Base-by-base conservation (phyloP, 768 basidiomycete genomes). In the Russula sp. region DNA sequence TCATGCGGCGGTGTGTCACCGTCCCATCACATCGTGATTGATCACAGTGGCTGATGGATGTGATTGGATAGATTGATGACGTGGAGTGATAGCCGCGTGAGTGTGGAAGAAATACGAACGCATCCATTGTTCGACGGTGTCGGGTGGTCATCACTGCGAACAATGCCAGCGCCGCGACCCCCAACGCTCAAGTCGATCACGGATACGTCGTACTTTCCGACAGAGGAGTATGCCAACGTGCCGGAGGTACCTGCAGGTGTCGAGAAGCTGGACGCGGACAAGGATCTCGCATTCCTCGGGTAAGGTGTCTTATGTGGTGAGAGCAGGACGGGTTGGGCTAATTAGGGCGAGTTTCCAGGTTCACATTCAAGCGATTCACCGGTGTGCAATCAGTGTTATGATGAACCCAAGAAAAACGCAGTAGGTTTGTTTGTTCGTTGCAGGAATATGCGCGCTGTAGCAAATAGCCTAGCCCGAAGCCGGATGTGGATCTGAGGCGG, bases 141-240 rank as follows among this genome's bases (percentile, higher is more conserved):
- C 48, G 94, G 94, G 71, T 99, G 96, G 97, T 77, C 81, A 16
- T 79, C 80, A 18, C 89, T 98, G 70, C 86, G 94, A 35, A 80
- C 82, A 42, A 94, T 98, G 65, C 93, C 94, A 70, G 85, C 94
- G 3, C 97, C 96, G 8, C 98, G 98, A 73, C 87, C 98, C 20
- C 96, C 97, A 37, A 89, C 92, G 62, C 80, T 98, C 49, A 84
- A 88, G 49, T 94, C 91, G 8, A 89, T 95, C 70, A 95, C 94
- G 45, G 95, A 98, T 68, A 97, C 95, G 2, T 94, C 93, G 42
- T 97, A 97, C 77, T 97, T 97, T 82, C 95, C 95, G 2, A 95
- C 90, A 2, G 94, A 97, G 65, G 93, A 96, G 69, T 81, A 95
- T 57, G 91, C 94, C 57, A 89, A 94, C 74, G 86, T 79, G 22